These are phyloP conservation scores for Orychophragmus violaceus DNA, from an alignment of 345 rosid species.

Conservation along the genomic window DNA sequence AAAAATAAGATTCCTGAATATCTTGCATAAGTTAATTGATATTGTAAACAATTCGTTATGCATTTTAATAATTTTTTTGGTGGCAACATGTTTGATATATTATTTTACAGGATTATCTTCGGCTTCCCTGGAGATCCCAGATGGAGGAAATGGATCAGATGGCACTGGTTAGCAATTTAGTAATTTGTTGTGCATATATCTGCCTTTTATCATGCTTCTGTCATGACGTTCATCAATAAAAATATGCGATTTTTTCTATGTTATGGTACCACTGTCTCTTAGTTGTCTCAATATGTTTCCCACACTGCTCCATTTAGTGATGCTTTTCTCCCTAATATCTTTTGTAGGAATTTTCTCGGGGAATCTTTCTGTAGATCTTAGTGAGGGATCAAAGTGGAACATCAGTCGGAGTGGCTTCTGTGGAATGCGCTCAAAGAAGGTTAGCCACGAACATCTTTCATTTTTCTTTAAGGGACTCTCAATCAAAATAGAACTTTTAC, in stretches of 20 bases:
- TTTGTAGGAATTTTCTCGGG: constrained; percentile 78
- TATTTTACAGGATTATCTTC: constrained; percentile 69
- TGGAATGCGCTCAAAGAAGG: constrained; percentile 98
- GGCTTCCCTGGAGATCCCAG: constrained; percentile 77
- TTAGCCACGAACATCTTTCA: constrained; percentile 6
- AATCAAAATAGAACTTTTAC: background rate
- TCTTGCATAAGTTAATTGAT: background rate
- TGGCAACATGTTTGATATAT: constrained; percentile 2
- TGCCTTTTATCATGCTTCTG: background rate
- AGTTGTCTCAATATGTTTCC: background rate
- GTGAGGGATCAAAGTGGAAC: constrained; percentile 70
- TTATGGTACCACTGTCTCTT: background rate
- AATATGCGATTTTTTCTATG: background rate
- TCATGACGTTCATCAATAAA: background rate
- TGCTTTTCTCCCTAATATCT: background rate
- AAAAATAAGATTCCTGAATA: background rate
- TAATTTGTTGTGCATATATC: background rate
- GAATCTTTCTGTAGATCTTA: constrained; percentile 61
- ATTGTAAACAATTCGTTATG: background rate
- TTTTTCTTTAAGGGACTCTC: background rate
- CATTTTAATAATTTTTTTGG: background rate
- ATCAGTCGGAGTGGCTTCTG: constrained; percentile 85
- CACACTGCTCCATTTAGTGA: background rate
- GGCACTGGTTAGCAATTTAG: constrained; percentile 36
- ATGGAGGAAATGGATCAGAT: constrained; percentile 42